Evolutionary conservation across 225 moss, liverwort and hornwort species (phyloP).

Genomic region (Pseudisothecium myosuroides): DNA sequence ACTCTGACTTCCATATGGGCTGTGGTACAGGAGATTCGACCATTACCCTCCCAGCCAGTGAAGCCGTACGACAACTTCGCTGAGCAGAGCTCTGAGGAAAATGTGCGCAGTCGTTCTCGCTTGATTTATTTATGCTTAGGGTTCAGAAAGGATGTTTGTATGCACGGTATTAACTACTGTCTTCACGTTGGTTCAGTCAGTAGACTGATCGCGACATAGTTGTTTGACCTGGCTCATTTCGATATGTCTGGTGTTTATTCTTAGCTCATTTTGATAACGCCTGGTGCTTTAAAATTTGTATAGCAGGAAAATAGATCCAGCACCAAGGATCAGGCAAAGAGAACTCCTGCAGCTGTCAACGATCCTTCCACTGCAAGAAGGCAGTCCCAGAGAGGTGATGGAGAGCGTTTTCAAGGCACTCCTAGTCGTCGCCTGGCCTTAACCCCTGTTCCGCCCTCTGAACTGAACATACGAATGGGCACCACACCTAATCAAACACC

Average conservation of each 20-base stretch:
- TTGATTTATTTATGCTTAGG: neutral
- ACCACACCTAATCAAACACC: constrained; percentile 17
- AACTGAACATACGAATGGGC: constrained; percentile 37
- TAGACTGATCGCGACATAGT: neutral
- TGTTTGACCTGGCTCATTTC: neutral
- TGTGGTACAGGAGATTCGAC: constrained; percentile 13
- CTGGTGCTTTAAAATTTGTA: neutral
- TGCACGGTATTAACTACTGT: neutral
- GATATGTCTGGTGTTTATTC: neutral
- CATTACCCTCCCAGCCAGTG: constrained; percentile 12
- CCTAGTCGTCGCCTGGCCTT: constrained; percentile 51
- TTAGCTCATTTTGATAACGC: neutral
- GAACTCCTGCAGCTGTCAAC: constrained; percentile 14
- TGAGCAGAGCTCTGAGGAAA: constrained; percentile 16
- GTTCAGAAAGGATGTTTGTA: neutral
- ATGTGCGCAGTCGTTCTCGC: constrained; percentile 10
- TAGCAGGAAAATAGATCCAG: constrained; percentile 25
- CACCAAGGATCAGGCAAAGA: constrained; percentile 17
- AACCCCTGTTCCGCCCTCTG: constrained; percentile 40
- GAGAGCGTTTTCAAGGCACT: constrained; percentile 20
- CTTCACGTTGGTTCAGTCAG: neutral
- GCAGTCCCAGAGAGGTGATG: constrained; percentile 25
- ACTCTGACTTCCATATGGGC: neutral
- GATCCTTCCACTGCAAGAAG: constrained; percentile 24
- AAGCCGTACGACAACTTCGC: constrained; percentile 3